Evolutionary conservation across 768 basidiomycete genomes (phyloP), one percentile per base, ranked within the genome.

Genomic region (Sporobolomyces phaffii): DNA sequence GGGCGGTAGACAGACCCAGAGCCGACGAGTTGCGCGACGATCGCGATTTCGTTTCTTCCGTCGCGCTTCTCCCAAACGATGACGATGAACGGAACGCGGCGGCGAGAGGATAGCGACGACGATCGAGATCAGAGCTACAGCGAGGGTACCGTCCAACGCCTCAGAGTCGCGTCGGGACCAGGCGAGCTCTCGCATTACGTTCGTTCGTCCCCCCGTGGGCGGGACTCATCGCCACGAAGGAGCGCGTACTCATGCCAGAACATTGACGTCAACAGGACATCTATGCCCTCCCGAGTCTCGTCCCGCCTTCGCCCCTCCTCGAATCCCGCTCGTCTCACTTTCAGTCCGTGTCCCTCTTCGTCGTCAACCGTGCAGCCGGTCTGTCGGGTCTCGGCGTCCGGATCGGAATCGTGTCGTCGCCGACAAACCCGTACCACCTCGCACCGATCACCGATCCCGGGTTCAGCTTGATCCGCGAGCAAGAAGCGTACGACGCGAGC

Each of bases 311-410:
- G 5, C 60, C 66, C 0, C 43, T 53, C 44, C 61, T 62, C 29
- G 49, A 44, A 10, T 45, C 48, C 22, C 31, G 48, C 29, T 29
- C 68, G 11, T 58, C 60, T 22, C n/a, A 50, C 56, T 65, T 53
- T 45, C 63, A 70, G 47, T 60, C 54, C 29, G 33, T 34, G 44
- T 62, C 60, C 26, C 45, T 70, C 54, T 24, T 70, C 64, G 43
- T 70, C 63, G 68, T 70, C n/a, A 70, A 70, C 50, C 68, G 68
- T 18, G 41, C 60, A 15, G 63, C 68, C 9, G 68, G 68, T 1
- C 68, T 70, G 24, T 65, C 69, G 4, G 69, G 69, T 7, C 65
- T 70, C 57, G 69, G 69, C 15, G 34, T 66, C 28, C 64, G 64
- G 18, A 60, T 65, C 58, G 61, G 64, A 26, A 61, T 70, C 17